phyloP scores from a whole-genome alignment of 2,329 filamentous ascomycete genomes.

The Aspergillus fumigatus region DNA sequence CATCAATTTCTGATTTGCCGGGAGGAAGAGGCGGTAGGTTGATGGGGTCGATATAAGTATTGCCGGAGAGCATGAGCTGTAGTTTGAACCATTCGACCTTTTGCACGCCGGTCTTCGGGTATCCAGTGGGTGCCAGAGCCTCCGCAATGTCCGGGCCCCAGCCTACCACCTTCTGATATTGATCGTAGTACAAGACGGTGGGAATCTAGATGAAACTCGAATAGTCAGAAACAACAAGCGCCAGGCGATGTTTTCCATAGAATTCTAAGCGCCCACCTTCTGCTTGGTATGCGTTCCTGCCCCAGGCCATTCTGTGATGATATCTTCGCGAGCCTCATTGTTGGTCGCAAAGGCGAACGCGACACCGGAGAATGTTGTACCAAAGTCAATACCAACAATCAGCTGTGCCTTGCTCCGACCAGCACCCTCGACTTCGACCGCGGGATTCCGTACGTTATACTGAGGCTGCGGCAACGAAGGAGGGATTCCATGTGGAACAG shows the following conservation, averaged over 20 bases:
- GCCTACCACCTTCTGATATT: constrained; percentile 99
- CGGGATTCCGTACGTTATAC: constrained; percentile 30
- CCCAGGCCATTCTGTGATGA: constrained; percentile 98
- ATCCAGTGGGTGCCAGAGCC: constrained; percentile 91
- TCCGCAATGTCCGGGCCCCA: constrained; percentile 99
- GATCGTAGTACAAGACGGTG: constrained; percentile 98
- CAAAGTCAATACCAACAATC: constrained; percentile 98
- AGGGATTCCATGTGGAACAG: constrained; percentile 25
- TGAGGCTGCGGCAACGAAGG: constrained; percentile 23
- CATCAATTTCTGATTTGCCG: constrained; percentile 97
- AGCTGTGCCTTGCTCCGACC: constrained; percentile 91
- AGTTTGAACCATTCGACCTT: constrained; percentile 99
- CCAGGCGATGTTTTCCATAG: neutral
- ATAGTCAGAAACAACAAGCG: constrained; percentile 6
- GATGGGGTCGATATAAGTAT: constrained; percentile 98
- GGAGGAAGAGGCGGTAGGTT: constrained; percentile 95
- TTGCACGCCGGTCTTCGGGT: constrained; percentile 95
- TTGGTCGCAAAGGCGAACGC: constrained; percentile 92
- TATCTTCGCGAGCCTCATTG: constrained; percentile 95
- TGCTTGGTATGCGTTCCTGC: constrained; percentile 97
- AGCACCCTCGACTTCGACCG: constrained; percentile 74
- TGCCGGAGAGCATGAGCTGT: constrained; percentile 96
- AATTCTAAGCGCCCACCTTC: constrained; percentile 59
- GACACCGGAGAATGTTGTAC: constrained; percentile 96
- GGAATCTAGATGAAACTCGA: constrained; percentile 59